A percentile compares a stretch with the other conserved stretches of the same genome.
These are phyloP conservation scores for Xeromyces bisporus DNA, from an alignment of 495 filamentous ascomycete genomes.

Conservation along the genomic window DNA sequence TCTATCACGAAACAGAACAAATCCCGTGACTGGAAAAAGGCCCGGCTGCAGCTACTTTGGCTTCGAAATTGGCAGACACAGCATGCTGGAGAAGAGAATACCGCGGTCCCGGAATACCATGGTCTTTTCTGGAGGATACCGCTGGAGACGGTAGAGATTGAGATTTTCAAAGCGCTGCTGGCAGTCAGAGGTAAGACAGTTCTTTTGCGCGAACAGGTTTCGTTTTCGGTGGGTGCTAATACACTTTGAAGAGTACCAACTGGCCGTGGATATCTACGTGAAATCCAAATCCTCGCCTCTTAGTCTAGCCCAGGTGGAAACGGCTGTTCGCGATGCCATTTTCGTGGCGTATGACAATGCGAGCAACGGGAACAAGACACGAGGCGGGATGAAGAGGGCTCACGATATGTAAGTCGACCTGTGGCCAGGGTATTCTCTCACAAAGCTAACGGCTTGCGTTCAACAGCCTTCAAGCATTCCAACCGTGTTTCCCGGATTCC, in stretches of 20 bases:
- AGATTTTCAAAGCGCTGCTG: conserved; percentile 58
- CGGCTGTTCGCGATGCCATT: conserved; percentile 47
- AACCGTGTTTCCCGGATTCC: conserved; percentile 41
- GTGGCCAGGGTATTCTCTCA: too few species aligned
- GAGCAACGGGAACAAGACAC: conserved; percentile 69
- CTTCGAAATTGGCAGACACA: conserved; percentile 60
- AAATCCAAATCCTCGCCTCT: conserved; percentile 32
- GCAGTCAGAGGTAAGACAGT: conserved; percentile 43
- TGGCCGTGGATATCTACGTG: conserved; percentile 55
- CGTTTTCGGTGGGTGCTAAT: conserved; percentile 5
- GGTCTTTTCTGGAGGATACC: conserved; percentile 60
- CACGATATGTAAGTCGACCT: conserved; percentile 59
- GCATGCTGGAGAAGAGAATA: conserved; percentile 8
- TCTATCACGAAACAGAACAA: conserved; percentile 32
- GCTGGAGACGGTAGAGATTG: conserved; percentile 46
- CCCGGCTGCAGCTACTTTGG: conserved; percentile 60
- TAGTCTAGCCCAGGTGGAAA: conserved; percentile 34
- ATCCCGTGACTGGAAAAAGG: conserved; percentile 48
- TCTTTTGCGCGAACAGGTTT: background rate
- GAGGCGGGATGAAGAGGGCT: conserved; percentile 70
- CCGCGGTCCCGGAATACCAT: conserved; percentile 12
- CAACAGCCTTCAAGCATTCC: conserved; percentile 51
- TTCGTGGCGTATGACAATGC: conserved; percentile 75
- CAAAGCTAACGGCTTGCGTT: too few species aligned
- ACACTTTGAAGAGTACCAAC: conserved; percentile 37